Evolutionary conservation across 169 alveolate species (phyloP), one percentile per base, ranked within the genome.

Genomic region (Plasmodium ovale): DNA sequence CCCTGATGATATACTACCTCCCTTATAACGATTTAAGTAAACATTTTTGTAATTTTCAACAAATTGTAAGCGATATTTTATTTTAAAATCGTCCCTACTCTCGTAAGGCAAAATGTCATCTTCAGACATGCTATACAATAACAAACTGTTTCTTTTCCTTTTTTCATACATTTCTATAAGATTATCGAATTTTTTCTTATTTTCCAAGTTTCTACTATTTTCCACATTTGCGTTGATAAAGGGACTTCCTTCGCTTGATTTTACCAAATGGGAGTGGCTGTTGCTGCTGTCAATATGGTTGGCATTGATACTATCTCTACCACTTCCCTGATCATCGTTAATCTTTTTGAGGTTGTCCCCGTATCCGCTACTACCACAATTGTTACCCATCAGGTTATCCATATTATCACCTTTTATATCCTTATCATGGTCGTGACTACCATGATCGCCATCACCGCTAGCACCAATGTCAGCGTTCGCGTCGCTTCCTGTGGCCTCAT

Each of bases 151-250:
- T 10, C 27, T 72, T 72, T 72, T 72, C 42, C 29, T 72, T 53
- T 72, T 54, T 59, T 54, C 69, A 72, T 72, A 72, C 27, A 53
- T 70, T 5, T 16, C 70, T 16, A 31, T 16, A n/a, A 53, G 27
- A 4, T 54, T 39, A 23, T 25, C 65, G 53, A 31, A 72, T 42
- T 56, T 53, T 59, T 54, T 72, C 54, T 72, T 51, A 23, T 44
- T 31, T 53, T 53, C 31, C 29, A 10, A n/a, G 31, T 14, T 42
- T 27, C 12, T 54, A n/a, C n/a, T n/a, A n/a, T n/a, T n/a, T n/a
- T n/a, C n/a, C n/a, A n/a, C n/a, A n/a, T n/a, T n/a, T n/a, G n/a
- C n/a, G n/a, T n/a, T n/a, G n/a, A n/a, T n/a, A n/a, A n/a, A n/a
- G 19, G n/a, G 23, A 12, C 7, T 14, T 0, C n/a, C 37, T 16